Percentiles rank a stretch among this genome's conserved stretches.
Evolutionary conservation across 1,284 basidiomycete genomes (phyloP).

Genomic region (Mycena citricolor): DNA sequence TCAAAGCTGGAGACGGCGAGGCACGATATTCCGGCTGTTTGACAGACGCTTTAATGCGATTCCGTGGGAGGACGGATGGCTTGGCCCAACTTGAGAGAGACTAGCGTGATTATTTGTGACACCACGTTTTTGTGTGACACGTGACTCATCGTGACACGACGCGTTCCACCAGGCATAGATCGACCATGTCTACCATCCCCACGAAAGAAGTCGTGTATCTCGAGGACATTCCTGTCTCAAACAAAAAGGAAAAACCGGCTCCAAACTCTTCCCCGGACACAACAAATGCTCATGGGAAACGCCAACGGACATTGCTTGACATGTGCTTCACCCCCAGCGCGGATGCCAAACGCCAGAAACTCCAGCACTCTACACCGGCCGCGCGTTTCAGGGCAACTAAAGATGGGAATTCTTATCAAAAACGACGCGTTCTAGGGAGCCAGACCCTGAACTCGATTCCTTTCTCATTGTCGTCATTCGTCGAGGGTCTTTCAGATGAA

Average conservation of each 20-base stretch:
- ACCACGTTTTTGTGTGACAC: not conserved
- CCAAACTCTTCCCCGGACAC: not conserved
- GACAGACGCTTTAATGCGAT: not conserved
- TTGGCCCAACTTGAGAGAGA: not conserved
- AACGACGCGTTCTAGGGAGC: conserved; percentile 17
- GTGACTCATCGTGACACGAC: not conserved
- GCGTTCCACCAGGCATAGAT: conserved; percentile 32
- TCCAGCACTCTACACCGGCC: conserved; percentile 24
- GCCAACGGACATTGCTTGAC: conserved; percentile 64
- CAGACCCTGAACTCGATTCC: conserved; percentile 65
- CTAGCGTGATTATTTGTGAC: not conserved
- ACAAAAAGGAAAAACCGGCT: conserved; percentile 18
- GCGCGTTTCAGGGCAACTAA: conserved; percentile 17
- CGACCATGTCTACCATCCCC: no score
- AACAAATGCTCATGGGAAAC: conserved; percentile 40
- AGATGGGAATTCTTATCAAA: not conserved
- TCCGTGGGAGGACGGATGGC: not conserved
- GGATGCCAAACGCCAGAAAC: conserved; percentile 44
- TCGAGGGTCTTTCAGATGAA: conserved; percentile 55
- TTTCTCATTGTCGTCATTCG: conserved; percentile 60
- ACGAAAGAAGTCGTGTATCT: conserved; percentile 49
- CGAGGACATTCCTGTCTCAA: conserved; percentile 49
- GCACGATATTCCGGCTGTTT: not conserved
- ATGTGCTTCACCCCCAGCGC: conserved; percentile 51
- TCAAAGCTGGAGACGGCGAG: not conserved